These are phyloP conservation scores for Fusarium citri DNA, from an alignment of 2,329 filamentous ascomycete genomes.

Conservation along the genomic window DNA sequence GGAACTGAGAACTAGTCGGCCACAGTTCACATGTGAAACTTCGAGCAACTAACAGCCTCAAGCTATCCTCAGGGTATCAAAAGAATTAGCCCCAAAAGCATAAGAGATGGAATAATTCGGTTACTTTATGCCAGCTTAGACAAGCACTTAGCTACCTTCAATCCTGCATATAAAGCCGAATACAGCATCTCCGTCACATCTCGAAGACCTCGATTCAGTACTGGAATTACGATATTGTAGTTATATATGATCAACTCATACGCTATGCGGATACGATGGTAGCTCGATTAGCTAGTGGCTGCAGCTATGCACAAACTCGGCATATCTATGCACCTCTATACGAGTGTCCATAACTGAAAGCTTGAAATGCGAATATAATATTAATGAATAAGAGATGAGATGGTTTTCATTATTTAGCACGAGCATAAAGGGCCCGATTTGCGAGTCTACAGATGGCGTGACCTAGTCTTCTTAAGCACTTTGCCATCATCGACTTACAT, in stretches of 20 bases:
- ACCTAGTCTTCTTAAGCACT: not conserved
- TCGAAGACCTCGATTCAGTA: not conserved
- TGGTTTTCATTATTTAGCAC: not conserved
- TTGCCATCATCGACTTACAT: not conserved
- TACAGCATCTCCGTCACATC: not conserved
- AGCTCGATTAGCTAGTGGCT: not conserved
- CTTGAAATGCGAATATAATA: not conserved
- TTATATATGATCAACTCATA: not conserved
- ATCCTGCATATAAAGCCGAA: not conserved
- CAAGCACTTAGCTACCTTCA: too few species aligned
- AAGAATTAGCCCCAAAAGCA: too few species aligned
- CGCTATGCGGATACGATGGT: not conserved
- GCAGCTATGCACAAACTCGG: not conserved
- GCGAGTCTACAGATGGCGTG: rapidly evolving
- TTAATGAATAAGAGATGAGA: not conserved
- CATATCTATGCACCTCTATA: not conserved
- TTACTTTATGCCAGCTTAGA: too few species aligned
- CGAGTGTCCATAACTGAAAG: not conserved
- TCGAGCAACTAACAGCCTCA: too few species aligned
- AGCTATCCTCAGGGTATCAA: too few species aligned
- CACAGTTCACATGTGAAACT: too few species aligned
- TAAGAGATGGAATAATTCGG: too few species aligned
- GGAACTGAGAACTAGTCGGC: too few species aligned
- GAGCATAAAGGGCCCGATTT: not conserved
- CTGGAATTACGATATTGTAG: not conserved